These are phyloP conservation scores for Tubosaeta sp. DNA, from an alignment of 768 basidiomycete genomes.

Conservation along the genomic window DNA sequence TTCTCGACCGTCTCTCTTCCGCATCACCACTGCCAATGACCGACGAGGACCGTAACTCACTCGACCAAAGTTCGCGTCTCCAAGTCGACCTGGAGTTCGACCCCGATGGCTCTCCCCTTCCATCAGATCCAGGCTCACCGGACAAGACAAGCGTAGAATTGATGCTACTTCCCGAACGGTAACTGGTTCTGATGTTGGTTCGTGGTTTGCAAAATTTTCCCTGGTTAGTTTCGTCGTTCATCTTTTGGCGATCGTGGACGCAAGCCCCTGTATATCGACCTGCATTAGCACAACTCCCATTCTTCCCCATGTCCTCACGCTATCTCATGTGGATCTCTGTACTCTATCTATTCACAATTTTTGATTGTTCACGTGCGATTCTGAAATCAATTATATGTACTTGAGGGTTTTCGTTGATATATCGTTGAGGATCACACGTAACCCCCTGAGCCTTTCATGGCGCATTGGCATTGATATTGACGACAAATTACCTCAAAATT, in stretches of 20 bases:
- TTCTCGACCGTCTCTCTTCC: constrained; percentile 39
- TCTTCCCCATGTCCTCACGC: not conserved
- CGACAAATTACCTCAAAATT: not conserved
- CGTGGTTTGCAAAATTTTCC: not conserved
- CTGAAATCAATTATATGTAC: no score
- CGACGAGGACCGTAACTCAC: constrained; percentile 25
- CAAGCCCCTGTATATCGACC: constrained; percentile 10
- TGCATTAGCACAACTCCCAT: constrained; percentile 10
- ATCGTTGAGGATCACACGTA: no score
- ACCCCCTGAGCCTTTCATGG: no score
- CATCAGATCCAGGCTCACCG: constrained; percentile 38
- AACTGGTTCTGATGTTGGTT: not conserved
- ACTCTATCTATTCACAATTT: constrained; percentile 2
- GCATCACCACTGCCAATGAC: constrained; percentile 36
- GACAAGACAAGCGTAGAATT: constrained; percentile 39
- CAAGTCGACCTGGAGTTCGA: constrained; percentile 31
- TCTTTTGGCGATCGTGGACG: constrained; percentile 21
- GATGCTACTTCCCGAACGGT: constrained; percentile 46
- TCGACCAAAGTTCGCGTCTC: constrained; percentile 12
- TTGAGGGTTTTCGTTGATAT: no score
- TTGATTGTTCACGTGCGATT: constrained; percentile 1
- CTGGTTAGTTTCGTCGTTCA: constrained; percentile 4
- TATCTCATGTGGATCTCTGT: constrained; percentile 15
- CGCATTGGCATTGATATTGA: not conserved
- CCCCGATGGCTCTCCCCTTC: constrained; percentile 39